phyloP scores from a whole-genome alignment of 2,329 filamentous ascomycete species.

The Diatrype stigma region DNA sequence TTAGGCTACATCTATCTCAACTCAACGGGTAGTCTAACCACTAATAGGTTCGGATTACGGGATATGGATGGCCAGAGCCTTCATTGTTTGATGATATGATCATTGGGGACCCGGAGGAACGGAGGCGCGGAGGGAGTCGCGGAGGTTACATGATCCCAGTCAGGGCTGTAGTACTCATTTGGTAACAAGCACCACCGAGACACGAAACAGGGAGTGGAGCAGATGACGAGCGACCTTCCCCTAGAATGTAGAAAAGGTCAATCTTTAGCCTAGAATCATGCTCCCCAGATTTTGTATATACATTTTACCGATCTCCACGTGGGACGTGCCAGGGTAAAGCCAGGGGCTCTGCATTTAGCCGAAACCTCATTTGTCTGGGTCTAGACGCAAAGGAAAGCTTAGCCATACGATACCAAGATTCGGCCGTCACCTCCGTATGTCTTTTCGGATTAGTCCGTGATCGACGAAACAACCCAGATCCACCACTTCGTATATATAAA shows the following conservation, averaged over 20 bases:
- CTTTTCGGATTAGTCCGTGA: not conserved
- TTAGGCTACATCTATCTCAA: too few species aligned
- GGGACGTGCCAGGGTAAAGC: not conserved
- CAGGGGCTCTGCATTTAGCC: not conserved
- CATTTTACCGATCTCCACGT: not conserved
- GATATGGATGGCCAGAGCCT: too few species aligned
- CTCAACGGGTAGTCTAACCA: too few species aligned
- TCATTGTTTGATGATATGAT: too few species aligned
- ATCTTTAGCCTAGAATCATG: not conserved
- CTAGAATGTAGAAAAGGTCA: not conserved
- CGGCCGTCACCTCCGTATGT: not conserved
- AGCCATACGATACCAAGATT: not conserved
- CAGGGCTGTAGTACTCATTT: too few species aligned
- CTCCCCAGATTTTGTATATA: not conserved
- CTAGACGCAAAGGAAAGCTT: not conserved
- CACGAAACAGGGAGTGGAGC: not conserved
- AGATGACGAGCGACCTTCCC: not conserved
- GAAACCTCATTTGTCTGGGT: not conserved
- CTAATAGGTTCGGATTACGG: too few species aligned
- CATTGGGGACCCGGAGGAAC: too few species aligned
- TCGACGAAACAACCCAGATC: not conserved
- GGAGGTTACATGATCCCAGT: too few species aligned
- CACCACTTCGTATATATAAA: not conserved
- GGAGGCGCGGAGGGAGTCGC: too few species aligned
- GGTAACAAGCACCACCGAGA: too few species aligned